These are phyloP conservation scores for Agrocybe praecox DNA, from an alignment of 768 basidiomycete species.

Conservation along the genomic window DNA sequence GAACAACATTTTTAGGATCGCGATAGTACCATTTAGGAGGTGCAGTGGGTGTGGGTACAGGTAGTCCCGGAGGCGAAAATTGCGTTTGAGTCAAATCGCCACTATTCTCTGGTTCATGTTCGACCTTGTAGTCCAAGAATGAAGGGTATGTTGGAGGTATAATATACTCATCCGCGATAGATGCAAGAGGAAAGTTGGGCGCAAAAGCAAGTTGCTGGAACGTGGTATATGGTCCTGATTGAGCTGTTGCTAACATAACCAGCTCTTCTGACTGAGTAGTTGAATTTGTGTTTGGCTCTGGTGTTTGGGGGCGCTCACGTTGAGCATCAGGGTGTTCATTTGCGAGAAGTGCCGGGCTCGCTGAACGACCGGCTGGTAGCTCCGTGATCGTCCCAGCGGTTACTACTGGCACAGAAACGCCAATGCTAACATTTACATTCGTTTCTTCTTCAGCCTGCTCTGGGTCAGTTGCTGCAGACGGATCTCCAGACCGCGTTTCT, in stretches of 20 bases:
- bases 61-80: constrained; percentile 80
- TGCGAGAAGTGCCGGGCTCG: constrained; percentile 42
- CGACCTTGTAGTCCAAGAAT: constrained; percentile 70
- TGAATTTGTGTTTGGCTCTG: constrained; percentile 36
- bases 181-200: constrained; percentile 84
- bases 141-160: constrained; percentile 89
- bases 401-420: constrained; percentile 55
- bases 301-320: constrained; percentile 27
- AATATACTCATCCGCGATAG: constrained; percentile 88
- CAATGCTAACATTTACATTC: constrained; percentile 63
- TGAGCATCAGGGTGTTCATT: constrained; percentile 44
- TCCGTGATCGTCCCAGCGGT: constrained; percentile 36
- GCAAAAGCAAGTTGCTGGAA: constrained; percentile 90
- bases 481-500: constrained; percentile 60
- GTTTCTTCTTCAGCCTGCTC: constrained; percentile 55
- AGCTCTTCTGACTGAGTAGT: constrained; percentile 63
- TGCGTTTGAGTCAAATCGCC: constrained; percentile 53
- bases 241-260: constrained; percentile 64
- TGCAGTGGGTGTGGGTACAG: constrained; percentile 64
- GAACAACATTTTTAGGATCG: constrained; percentile 79
- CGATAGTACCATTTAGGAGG: constrained; percentile 84
- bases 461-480: constrained; percentile 43
- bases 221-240: constrained; percentile 85
- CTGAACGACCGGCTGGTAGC: constrained; percentile 30
- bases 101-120: constrained; percentile 60